A percentile compares a stretch with the other conserved stretches of the same genome.
These are phyloP conservation scores for Vigna trinervia DNA, from an alignment of 306 rosid species.

Conservation along the genomic window DNA sequence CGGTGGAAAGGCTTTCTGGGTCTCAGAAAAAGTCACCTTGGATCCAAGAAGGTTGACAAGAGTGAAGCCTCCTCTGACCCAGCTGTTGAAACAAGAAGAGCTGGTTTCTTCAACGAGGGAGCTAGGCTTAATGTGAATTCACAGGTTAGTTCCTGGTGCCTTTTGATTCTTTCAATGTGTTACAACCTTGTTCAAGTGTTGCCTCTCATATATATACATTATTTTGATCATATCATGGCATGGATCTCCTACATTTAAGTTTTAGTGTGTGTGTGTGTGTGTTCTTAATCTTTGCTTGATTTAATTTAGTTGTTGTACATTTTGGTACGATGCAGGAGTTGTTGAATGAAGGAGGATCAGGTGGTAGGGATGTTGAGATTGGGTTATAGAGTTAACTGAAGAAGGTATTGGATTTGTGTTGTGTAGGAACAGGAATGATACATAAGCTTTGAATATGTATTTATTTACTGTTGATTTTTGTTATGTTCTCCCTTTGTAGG, in stretches of 20 bases:
- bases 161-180: not conserved
- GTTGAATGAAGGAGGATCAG: slow-evolving; percentile 60
- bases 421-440: not conserved
- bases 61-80: slow-evolving; percentile 41
- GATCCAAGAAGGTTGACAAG: slow-evolving; percentile 71
- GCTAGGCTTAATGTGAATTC: slow-evolving; percentile 51
- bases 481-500: slow-evolving; percentile 15
- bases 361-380: slow-evolving; percentile 59
- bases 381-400: slow-evolving; percentile 53
- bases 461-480: not conserved
- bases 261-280: not conserved
- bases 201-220: too few species aligned
- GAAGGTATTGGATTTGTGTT: slow-evolving; percentile 40
- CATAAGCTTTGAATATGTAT: not conserved
- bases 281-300: not conserved
- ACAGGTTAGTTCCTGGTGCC: slow-evolving; percentile 48
- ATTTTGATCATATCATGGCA: too few species aligned
- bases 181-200: too few species aligned
- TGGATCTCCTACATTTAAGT: not conserved
- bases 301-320: not conserved
- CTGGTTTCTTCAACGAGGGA: slow-evolving; percentile 51
- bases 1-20: slow-evolving; percentile 87
- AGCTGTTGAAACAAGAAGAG: slow-evolving; percentile 44
- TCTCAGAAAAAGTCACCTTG: slow-evolving; percentile 69
- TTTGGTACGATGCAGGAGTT: slow-evolving; percentile 55